These are phyloP conservation scores for Melianthus villosus DNA, from an alignment of 441 rosid genomes.

Conservation along the genomic window DNA sequence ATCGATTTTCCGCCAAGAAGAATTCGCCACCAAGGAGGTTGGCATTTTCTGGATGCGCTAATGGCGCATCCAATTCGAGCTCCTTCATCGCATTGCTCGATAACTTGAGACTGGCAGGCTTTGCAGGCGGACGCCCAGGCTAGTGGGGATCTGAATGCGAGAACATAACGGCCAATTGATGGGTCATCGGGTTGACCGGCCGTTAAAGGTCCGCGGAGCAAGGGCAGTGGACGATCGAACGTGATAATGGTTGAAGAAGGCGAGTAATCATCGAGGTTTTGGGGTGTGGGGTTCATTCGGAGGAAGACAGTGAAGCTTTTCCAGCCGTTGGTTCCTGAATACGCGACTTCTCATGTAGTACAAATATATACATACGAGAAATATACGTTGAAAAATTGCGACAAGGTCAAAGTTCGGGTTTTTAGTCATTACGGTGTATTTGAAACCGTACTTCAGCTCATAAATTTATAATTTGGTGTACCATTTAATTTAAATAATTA, in stretches of 20 bases:
- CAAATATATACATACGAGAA: too few relatives aligned
- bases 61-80: constrained; percentile 11
- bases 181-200: constrained; percentile 5
- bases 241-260: constrained; percentile 1
- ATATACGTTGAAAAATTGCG: too few relatives aligned
- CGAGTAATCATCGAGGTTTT: constrained; percentile 8
- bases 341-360: too few relatives aligned
- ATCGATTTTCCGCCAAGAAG: neutral
- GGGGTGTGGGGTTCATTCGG: too few relatives aligned
- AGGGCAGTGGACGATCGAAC: constrained; percentile 7
- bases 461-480: too few relatives aligned
- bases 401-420: too few relatives aligned
- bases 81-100: constrained; percentile 10
- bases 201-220: constrained; percentile 5
- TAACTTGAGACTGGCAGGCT: constrained; percentile 1
- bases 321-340: too few relatives aligned
- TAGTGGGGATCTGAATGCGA: constrained; percentile 8
- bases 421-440: too few relatives aligned
- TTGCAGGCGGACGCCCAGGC: constrained; percentile 8
- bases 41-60: constrained; percentile 8
- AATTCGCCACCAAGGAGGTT: constrained; percentile 9
- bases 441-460: too few relatives aligned
- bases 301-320: too few relatives aligned
- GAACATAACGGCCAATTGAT: too few relatives aligned
- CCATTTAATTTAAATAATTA: too few relatives aligned